Base-by-base conservation (phyloP, 78 protist species). In the Dictyostelium citrinum region DNA sequence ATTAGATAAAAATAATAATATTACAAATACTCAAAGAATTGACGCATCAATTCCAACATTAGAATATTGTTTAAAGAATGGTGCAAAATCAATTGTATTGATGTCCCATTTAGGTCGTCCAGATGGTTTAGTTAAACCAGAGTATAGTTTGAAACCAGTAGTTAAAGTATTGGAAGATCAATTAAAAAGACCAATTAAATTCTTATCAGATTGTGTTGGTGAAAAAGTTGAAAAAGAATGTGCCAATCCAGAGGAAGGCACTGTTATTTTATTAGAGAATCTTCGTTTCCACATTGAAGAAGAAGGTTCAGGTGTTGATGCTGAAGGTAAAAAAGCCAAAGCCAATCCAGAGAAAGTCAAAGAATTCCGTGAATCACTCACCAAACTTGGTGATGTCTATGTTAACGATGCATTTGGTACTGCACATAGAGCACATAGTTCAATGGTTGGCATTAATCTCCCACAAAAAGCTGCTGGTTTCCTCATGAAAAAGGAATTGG, bases 391-490 rank as follows among this genome's bases (percentile, higher is more conserved):
- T 51, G 99, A 99, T 39, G 91, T 99, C 70, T 99, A 95, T 96
- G 97, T 98, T 82, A 95, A 95, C 85, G 99, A 99, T 72, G 99
- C 99, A 45, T 99, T 99, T 83, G 99, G 99, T 82, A 98, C 99
- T 11, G 99, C 99, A 0, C 99, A 99, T 91, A 97, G 99, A 71
- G 99, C 99, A 2, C 99, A 99, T 95, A 74, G 86, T 79, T 95
- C 96, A 39, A 95, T 95, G 96, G 92, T 96, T 37, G 99, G 98
- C 24, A 84, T 97, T 27, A 49, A 83, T 61, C 95, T 93, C 11
- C 81, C 85, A 29, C 41, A 41, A 27, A 82, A 96, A 22, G 99
- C 94, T 2, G 97, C 99, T 12, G 99, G 99, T 58, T 83, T 96
- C 90, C 97, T 99, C 35, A 95, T 99, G 93, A 90, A 88, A 31